phyloP scores from a whole-genome alignment of 1,139 yeast genomes.

The Kluyveromyces sp. region DNA sequence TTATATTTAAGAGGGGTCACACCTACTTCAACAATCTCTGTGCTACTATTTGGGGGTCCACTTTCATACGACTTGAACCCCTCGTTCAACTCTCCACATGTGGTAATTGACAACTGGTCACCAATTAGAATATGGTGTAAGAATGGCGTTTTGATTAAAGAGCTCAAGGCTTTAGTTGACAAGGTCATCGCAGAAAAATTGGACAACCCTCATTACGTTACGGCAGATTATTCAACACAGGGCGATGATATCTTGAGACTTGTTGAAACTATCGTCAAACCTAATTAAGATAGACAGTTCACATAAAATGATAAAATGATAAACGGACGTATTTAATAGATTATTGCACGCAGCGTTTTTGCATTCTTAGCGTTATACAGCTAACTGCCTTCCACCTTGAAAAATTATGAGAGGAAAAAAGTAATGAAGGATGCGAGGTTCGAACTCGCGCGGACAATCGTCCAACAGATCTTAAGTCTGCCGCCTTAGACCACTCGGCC shows the following conservation, averaged over 20 bases:
- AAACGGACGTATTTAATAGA: neutral
- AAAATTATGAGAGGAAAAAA: conserved; percentile 36
- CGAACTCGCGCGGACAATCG: conserved; percentile 75
- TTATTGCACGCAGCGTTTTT: too few relatives aligned
- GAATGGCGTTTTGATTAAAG: conserved; percentile 77
- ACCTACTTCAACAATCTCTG: conserved; percentile 65
- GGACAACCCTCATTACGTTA: conserved; percentile 34
- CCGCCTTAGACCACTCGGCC: conserved; percentile 34
- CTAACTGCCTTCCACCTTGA: too few relatives aligned
- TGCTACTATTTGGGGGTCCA: conserved; percentile 72
- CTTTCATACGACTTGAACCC: conserved; percentile 59
- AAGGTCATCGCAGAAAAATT: conserved; percentile 54
- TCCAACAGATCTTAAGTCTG: conserved; percentile 33
- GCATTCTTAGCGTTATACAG: too few relatives aligned
- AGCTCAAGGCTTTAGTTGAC: conserved; percentile 60
- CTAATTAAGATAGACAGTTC: neutral
- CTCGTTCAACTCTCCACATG: conserved; percentile 49
- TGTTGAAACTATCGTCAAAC: conserved; percentile 9
- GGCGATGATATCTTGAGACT: conserved; percentile 11
- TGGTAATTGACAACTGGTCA: conserved; percentile 70
- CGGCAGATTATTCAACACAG: conserved; percentile 7
- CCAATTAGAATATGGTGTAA: conserved; percentile 90
- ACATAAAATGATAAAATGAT: neutral
- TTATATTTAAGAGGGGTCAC: conserved; percentile 69
- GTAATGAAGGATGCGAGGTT: conserved; percentile 74